Evolutionary conservation across 495 filamentous ascomycete genomes (phyloP).

Genomic region (Pyronema domesticum): DNA sequence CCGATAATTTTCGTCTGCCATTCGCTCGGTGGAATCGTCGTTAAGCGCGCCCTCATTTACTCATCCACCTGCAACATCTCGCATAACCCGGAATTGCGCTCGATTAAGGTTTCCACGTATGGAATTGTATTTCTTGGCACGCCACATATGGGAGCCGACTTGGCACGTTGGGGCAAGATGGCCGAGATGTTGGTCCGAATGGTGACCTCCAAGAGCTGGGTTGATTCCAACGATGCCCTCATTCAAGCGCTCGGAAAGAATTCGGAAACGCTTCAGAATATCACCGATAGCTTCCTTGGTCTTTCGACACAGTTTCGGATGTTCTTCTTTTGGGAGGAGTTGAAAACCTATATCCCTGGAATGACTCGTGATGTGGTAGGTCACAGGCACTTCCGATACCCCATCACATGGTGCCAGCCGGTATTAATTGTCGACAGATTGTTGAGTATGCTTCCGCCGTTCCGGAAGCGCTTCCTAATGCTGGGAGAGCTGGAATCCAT

Average conservation of each 20-base stretch:
- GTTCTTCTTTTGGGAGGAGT: conserved; percentile 37
- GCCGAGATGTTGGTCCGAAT: conserved; percentile 55
- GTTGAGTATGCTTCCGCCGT: conserved; percentile 62
- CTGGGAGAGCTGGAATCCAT: conserved; percentile 60
- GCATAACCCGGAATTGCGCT: conserved; percentile 54
- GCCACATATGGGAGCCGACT: conserved; percentile 63
- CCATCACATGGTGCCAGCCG: too few relatives aligned
- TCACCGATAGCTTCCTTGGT: conserved; percentile 59
- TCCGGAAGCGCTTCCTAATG: conserved; percentile 49
- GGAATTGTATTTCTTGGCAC: conserved; percentile 76
- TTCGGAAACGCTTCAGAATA: conserved; percentile 64
- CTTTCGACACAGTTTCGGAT: conserved; percentile 57
- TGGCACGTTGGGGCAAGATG: conserved; percentile 59
- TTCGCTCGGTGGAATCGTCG: conserved; percentile 63
- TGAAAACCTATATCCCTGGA: conserved; percentile 19
- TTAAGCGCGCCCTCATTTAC: conserved; percentile 53
- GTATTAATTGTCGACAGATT: conserved; percentile 9
- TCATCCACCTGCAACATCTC: conserved; percentile 45
- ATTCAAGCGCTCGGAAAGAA: conserved; percentile 56
- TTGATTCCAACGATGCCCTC: conserved; percentile 53
- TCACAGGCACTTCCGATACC: background rate
- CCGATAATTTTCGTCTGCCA: conserved; percentile 80
- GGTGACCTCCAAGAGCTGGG: conserved; percentile 49
- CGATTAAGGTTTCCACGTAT: conserved; percentile 67
- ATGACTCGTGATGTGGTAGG: conserved; percentile 22